These are phyloP conservation scores for Cytospora leucostoma DNA, from an alignment of 2,329 filamentous ascomycete genomes.

Conservation along the genomic window DNA sequence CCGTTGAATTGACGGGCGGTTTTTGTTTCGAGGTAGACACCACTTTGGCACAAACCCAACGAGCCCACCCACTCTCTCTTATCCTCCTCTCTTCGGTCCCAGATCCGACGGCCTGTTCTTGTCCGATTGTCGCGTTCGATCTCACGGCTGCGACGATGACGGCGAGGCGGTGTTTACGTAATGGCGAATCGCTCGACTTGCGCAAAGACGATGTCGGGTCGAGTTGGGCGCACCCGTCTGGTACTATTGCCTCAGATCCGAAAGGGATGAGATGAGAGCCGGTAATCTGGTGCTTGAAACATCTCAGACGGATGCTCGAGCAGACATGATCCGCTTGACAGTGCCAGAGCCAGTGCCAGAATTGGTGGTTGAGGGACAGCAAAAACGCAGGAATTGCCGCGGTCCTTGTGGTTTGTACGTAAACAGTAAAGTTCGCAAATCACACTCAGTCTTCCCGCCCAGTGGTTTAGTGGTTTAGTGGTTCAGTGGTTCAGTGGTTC, in stretches of 20 bases:
- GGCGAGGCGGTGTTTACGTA: slow-evolving; percentile 16
- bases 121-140: not conserved
- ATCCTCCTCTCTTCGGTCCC: not conserved
- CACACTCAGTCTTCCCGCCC: not conserved
- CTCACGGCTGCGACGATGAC: not conserved
- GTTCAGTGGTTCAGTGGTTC: too few species aligned
- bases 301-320: not conserved
- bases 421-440: not conserved
- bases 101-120: not conserved
- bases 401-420: not conserved
- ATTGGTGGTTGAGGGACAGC: too few species aligned
- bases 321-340: not conserved
- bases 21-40: not conserved
- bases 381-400: not conserved
- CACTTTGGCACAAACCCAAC: not conserved
- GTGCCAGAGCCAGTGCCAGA: too few species aligned
- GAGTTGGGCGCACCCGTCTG: not conserved
- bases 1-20: not conserved
- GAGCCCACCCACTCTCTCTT: too few species aligned
- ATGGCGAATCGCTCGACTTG: slow-evolving; percentile 5
- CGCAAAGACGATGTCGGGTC: not conserved
- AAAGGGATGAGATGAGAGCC: not conserved
- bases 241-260: not conserved
- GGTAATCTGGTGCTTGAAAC: not conserved
- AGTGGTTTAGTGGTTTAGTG: too few species aligned